Evolutionary conservation across 1,284 basidiomycete species (phyloP), one percentile per base, ranked within the genome.

Genomic region (Apiotrichum gamsii): DNA sequence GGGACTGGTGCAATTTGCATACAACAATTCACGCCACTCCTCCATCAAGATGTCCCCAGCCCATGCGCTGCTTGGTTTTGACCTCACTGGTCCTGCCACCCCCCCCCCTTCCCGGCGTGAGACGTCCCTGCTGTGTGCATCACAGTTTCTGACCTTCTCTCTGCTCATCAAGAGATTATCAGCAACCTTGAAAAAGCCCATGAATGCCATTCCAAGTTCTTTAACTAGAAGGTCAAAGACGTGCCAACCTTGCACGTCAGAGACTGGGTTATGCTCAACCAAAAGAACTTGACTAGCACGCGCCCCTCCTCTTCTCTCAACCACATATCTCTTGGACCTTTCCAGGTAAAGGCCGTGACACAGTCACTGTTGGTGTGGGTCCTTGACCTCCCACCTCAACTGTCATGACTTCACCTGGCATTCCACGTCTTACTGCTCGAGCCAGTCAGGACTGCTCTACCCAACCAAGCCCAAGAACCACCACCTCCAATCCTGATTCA

Each of bases 51-150:
- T 67, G 36, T 64, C 76, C 2, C 77, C 76, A 0, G n/a, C n/a
- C n/a, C n/a, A n/a, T n/a, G n/a, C n/a, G n/a, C n/a, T n/a, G n/a
- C n/a, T n/a, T n/a, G n/a, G n/a, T n/a, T n/a, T n/a, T n/a, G n/a
- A n/a, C n/a, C n/a, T n/a, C n/a, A n/a, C n/a, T n/a, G n/a, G n/a
- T n/a, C n/a, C n/a, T n/a, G n/a, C n/a, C n/a, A n/a, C n/a, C n/a
- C n/a, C n/a, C n/a, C n/a, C n/a, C n/a, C n/a, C n/a, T n/a, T n/a
- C n/a, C n/a, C n/a, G n/a, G n/a, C n/a, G n/a, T n/a, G n/a, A n/a
- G n/a, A n/a, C n/a, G n/a, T n/a, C n/a, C n/a, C n/a, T 78, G 78
- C 65, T 72, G 61, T 30, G 69, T 72, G 31, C 70, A 73, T 43
- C 54, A 64, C n/a, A 74, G 67, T 14, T 75, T 63, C 39, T 54